phyloP scores from a whole-genome alignment of 257 asterid species.

The Sherardia arvensis region DNA sequence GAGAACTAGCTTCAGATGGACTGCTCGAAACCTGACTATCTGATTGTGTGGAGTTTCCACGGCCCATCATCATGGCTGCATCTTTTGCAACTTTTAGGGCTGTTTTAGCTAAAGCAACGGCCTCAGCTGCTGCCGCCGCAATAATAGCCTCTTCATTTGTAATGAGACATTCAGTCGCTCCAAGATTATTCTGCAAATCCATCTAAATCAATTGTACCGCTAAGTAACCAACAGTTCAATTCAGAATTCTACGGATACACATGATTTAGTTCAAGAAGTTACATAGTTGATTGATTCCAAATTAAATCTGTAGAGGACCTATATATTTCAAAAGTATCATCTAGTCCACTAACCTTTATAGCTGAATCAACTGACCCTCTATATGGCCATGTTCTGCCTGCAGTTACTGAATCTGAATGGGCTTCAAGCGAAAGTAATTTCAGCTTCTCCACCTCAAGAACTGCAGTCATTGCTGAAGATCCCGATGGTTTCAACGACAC shows the following conservation, averaged over 20 bases:
- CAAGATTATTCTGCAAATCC: slow-evolving; percentile 40
- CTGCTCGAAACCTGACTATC: slow-evolving; percentile 15
- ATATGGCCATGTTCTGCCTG: slow-evolving; percentile 46
- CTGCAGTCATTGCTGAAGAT: slow-evolving; percentile 32
- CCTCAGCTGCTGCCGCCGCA: slow-evolving; percentile 91
- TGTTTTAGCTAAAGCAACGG: slow-evolving; percentile 80
- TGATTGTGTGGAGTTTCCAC: slow-evolving; percentile 22
- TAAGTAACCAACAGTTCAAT: background rate
- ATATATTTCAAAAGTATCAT: background rate
- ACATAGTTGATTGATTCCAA: background rate
- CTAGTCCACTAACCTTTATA: slow-evolving; percentile 42
- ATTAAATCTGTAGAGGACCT: background rate
- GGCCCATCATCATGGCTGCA: slow-evolving; percentile 52
- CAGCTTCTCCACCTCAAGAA: slow-evolving; percentile 58
- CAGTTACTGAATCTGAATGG: slow-evolving; percentile 36
- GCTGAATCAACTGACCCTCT: slow-evolving; percentile 39
- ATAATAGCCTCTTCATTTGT: slow-evolving; percentile 64
- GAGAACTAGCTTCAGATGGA: slow-evolving; percentile 9
- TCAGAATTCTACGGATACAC: background rate
- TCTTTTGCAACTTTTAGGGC: slow-evolving; percentile 83
- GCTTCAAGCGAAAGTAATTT: slow-evolving; percentile 43
- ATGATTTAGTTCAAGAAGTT: background rate
- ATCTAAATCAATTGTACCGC: slow-evolving; percentile 7
- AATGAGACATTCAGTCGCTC: slow-evolving; percentile 40
- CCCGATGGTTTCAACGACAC: slow-evolving; percentile 45